Base-by-base conservation (phyloP, 768 basidiomycete species). In the Tremella fuciformis region DNA sequence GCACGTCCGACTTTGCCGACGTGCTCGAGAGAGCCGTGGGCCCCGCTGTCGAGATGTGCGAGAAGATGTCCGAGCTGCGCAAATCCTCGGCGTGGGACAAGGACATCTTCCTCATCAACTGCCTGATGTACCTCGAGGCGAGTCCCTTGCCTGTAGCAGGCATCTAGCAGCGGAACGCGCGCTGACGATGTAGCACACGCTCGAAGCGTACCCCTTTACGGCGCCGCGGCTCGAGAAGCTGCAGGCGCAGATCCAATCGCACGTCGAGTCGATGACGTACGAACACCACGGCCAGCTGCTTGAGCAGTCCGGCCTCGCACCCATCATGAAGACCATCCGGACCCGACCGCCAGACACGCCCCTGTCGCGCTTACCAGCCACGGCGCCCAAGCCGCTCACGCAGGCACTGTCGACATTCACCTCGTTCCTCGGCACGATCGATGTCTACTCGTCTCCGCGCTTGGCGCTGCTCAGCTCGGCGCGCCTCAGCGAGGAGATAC, bases 1-100 rank as follows among this genome's bases (percentile, higher is more conserved):
- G 74, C 37, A 76, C 77, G 11, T 69, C 80, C 1, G 82, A 81
- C 15, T 89, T 92, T 69, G 79, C 82, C n/a, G 83, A 83, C 29
- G 86, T 94, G 18, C 77, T 96, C 21, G 87, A 91, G 63, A 83
- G 86, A 46, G 88, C 89, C 78, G 81, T 96, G 21, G 88, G 92
- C 70, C 92, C 93, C 0, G 85, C 86, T 0, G 76, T 94, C 13
- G 83, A 85, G 60, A 86, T 89, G 83, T 89, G 88, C 71, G 77
- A 82, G 11, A 78, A 79, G 3, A 84, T 84, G 51, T 83, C 84
- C 1, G 87, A 87, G 64, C 63, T 81, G 65, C 65, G 76, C 49
- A 57, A 46, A 8, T 47, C 41, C 4, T 84, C 84, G 64, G 88
- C 86, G 69, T 94, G 93, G 90, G 93, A 99, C 72, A 82, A 81